Base-by-base conservation (phyloP, 148 eudicot genomes). In the Dianthus caryophyllus region DNA sequence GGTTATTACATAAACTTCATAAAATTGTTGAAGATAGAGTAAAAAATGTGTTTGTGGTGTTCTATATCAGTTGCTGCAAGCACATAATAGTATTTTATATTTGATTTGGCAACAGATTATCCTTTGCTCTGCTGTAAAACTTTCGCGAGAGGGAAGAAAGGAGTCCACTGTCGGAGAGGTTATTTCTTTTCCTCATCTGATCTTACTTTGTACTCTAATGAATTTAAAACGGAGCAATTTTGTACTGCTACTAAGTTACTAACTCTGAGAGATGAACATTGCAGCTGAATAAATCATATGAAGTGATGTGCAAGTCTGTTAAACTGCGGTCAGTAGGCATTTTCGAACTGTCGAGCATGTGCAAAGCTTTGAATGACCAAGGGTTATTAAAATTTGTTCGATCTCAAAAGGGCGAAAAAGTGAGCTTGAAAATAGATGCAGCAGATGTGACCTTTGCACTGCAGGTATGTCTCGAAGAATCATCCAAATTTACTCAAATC, bases 341-440 rank as follows among this genome's bases (percentile, higher is more conserved):
- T 65, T 49, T 85, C 75, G 99, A 94, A 77, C 79, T 90, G 48
- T 86, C 96, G 64, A 88, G 84, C 70, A 90, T 90, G 90, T 94
- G 97, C 78, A 80, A 85, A 65, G 96, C 92, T 62, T 82, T 94
- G n/a, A 79, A 78, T 71, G 99, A 94, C 73, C 99, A 94, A 96
- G 98, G 97, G n/a, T 76, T 94, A 58, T 73, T 94, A 65, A 94
- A 90, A 74, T 76, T 81, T 59, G 90, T 85, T 57, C 83, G 80
- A 67, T 84, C 91, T 68, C 85, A 83, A 65, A 94, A 85, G 75
- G 66, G 86, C 60, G 89, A 81, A 69, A 82, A 82, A 71, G 85
- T 90, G 52, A 61, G 90, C 26, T 54, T 94, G 55, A 86, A 84
- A 73, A 81, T 87, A 8, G 96, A 94, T 72, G 91, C 86, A 75